Evolutionary conservation across 225 moss, liverwort and hornwort genomes (phyloP), one percentile per base, ranked within the genome.

Genomic region (Bryoerythrophyllum caledonicum): DNA sequence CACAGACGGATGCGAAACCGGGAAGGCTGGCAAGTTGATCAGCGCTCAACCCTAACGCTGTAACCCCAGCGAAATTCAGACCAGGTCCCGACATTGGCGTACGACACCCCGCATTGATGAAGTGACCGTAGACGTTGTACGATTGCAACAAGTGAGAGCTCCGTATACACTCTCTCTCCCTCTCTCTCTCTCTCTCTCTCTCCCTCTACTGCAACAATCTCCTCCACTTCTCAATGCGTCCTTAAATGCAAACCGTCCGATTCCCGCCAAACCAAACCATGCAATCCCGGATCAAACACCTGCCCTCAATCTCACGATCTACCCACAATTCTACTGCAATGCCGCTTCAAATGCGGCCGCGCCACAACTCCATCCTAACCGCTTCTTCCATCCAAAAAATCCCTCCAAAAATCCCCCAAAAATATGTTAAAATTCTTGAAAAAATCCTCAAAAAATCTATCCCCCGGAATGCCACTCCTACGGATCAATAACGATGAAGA

Each of bases 61-160:
- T 12, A 60, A 73, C 32, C 61, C 48, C 49, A 73, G 53, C 48
- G 48, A 19, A 64, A 38, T 52, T 38, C 38, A 53, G 37, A 37
- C 37, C 25, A 58, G 17, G 26, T 54, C 53, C 37, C 44, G 63
- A 51, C 73, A 63, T 63, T 10, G 51, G 24, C 28, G 34, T 52
- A 52, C 63, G 73, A 49, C 52, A 35, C 10, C 52, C 73, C 44
- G 34, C 62, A 73, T 62, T 73, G 73, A 73, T 62, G 51, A 63
- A 49, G 23, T 24, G 21, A 37, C 34, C 52, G 32, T 24, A n/a
- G 14, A 30, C 28, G n/a, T n/a, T 28, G 59, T 57, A 70, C 72
- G 48, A 34, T 61, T 49, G 44, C 44, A 38, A 25, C 30, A 44
- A 32, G 70, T 24, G 8, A 70, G 56, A 56, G 70, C 20, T 8